Percentiles rank a stretch among this genome's conserved stretches.
These are phyloP conservation scores for Trifolium subterraneum DNA, from an alignment of 306 rosid genomes.

Conservation along the genomic window DNA sequence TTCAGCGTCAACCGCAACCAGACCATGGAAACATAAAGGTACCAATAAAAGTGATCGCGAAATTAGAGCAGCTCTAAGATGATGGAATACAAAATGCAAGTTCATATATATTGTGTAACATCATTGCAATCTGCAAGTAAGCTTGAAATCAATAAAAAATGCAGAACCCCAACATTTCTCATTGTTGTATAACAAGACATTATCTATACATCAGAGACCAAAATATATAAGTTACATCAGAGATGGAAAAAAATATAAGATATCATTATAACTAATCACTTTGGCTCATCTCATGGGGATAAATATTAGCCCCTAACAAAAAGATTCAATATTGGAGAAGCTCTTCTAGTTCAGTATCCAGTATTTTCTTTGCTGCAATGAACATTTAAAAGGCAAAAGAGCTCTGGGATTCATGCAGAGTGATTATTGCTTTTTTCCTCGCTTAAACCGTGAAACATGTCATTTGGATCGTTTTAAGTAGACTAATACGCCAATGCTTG, in stretches of 20 bases:
- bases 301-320: constrained; percentile 14
- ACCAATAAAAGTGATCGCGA: no score
- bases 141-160: not conserved
- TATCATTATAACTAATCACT: constrained; percentile 32
- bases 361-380: constrained; percentile 27
- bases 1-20: no score
- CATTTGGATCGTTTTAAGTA: constrained; percentile 75
- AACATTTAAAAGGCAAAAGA: constrained; percentile 25
- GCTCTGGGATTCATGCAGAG: constrained; percentile 32
- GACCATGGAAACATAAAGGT: no score
- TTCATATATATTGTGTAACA: not conserved
- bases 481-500: constrained; percentile 63
- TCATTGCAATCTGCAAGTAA: not conserved
- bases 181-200: constrained; percentile 23
- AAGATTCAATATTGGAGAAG: constrained; percentile 27
- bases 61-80: no score
- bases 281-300: constrained; percentile 2
- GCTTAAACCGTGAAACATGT: constrained; percentile 26
- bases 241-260: constrained; percentile 13
- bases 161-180: constrained; percentile 8
- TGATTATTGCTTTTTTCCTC: not conserved
- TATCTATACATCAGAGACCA: constrained; percentile 29
- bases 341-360: constrained; percentile 34
- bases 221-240: constrained; percentile 28
- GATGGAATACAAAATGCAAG: not conserved